Percentiles rank a stretch among this genome's conserved stretches.
Conservation (phyloP, 75 land plant species). For the Chamaecyparis obtusa region DNA sequence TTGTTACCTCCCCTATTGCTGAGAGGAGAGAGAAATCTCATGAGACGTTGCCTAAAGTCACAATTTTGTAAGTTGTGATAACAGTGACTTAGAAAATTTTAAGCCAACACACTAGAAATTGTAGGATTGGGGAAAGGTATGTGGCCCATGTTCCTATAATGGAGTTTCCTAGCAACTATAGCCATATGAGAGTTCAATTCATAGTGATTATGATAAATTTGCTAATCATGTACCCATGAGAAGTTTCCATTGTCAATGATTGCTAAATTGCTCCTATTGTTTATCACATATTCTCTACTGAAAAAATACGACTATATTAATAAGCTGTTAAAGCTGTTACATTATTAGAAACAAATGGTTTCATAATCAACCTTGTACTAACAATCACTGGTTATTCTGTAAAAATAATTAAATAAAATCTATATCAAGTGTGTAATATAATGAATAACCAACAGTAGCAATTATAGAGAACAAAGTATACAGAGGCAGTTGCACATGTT, state of each 20-base stretch:
- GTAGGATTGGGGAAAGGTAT: no score
- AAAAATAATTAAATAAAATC: background rate
- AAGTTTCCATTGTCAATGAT: background rate
- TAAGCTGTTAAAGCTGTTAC: background rate
- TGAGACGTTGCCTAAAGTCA: no score
- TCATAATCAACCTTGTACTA: background rate
- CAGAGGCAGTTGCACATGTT: background rate
- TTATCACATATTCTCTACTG: background rate
- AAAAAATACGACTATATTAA: background rate
- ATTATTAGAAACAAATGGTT: background rate
- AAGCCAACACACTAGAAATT: no score
- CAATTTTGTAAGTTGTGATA: no score
- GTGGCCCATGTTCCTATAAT: no score
- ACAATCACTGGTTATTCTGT: background rate
- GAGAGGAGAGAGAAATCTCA: no score
- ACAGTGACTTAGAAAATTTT: no score
- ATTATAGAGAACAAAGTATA: background rate
- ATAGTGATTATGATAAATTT: background rate
- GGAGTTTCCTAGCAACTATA: no score
- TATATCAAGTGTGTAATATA: background rate
- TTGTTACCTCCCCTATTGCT: no score
- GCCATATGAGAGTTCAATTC: background rate
- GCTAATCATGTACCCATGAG: background rate
- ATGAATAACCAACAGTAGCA: background rate
- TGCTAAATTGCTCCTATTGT: background rate